phyloP scores from a whole-genome alignment of 2,329 filamentous ascomycete species.

The Cladophialophora exuberans region DNA sequence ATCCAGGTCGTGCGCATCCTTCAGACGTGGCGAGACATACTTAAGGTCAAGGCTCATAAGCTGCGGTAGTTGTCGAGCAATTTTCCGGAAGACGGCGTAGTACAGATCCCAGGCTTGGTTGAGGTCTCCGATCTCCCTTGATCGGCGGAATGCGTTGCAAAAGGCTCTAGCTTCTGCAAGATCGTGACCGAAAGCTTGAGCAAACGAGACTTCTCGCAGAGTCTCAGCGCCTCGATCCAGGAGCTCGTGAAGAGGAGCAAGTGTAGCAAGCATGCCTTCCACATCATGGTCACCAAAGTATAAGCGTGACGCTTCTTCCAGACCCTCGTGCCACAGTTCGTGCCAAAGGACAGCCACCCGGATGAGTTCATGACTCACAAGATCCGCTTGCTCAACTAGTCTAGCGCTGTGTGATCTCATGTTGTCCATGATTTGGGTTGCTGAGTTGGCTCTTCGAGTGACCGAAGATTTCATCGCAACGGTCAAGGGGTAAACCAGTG shows the following conservation, averaged over 20 bases:
- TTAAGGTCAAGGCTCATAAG: constrained; percentile 90
- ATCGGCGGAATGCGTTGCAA: constrained; percentile 88
- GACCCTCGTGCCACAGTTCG: constrained; percentile 96
- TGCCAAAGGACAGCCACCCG: constrained; percentile 97
- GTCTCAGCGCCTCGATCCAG: constrained; percentile 91
- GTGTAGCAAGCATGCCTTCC: constrained; percentile 91
- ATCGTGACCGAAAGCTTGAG: constrained; percentile 94
- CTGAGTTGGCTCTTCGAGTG: constrained; percentile 80
- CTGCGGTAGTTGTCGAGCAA: constrained; percentile 89
- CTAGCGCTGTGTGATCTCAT: constrained; percentile 94
- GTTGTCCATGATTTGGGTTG: constrained; percentile 93
- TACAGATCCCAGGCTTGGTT: constrained; percentile 99
- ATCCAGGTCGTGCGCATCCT: constrained; percentile 82
- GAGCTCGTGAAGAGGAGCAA: constrained; percentile 88
- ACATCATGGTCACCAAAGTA: constrained; percentile 99
- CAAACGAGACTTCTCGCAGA: constrained; percentile 92
- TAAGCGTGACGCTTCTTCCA: constrained; percentile 92
- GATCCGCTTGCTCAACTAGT: constrained; percentile 91
- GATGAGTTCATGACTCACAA: constrained; percentile 95
- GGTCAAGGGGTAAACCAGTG: constrained; percentile 93
- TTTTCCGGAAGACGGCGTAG: constrained; percentile 96
- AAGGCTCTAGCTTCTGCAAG: constrained; percentile 93
- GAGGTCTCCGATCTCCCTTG: constrained; percentile 88
- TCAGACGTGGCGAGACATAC: constrained; percentile 93
- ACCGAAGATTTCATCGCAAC: constrained; percentile 98